A percentile compares a stretch with the other conserved stretches of the same genome.
These are phyloP conservation scores for Skeletonema tropicum DNA, from an alignment of 108 stramenopile species.

Conservation along the genomic window DNA sequence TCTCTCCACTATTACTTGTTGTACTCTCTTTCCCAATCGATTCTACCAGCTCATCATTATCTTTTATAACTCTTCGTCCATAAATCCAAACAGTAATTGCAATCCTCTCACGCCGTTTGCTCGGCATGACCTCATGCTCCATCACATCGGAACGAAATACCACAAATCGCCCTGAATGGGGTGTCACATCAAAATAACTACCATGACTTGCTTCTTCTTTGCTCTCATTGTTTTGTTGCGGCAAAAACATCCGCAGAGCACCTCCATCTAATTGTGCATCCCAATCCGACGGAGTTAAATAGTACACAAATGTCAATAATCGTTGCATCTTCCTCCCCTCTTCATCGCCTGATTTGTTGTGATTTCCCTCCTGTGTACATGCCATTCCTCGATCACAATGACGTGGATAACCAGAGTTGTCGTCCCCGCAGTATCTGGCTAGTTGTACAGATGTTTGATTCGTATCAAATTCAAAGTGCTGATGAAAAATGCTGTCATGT, in stretches of 20 bases:
- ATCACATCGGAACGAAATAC: constrained; percentile 72
- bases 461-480: constrained; percentile 36
- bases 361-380: constrained; percentile 17
- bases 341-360: too few species aligned
- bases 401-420: constrained; percentile 54
- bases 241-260: constrained; percentile 50
- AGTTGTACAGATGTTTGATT: constrained; percentile 66
- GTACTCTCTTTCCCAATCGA: neutral
- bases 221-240: neutral
- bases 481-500: neutral
- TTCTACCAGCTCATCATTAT: neutral
- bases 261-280: constrained; percentile 63
- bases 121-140: constrained; percentile 75
- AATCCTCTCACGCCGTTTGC: constrained; percentile 50
- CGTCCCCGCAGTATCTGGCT: constrained; percentile 68
- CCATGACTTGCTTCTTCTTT: neutral
- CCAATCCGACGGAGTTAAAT: constrained; percentile 66
- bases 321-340: constrained; percentile 34
- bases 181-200: constrained; percentile 40
- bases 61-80: constrained; percentile 19
- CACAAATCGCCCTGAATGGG: constrained; percentile 63
- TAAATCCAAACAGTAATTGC: constrained; percentile 82
- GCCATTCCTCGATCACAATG: constrained; percentile 64
- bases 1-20: neutral
- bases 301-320: constrained; percentile 71